Base-by-base conservation (phyloP, 768 basidiomycete species). In the Tricholoma sp. region DNA sequence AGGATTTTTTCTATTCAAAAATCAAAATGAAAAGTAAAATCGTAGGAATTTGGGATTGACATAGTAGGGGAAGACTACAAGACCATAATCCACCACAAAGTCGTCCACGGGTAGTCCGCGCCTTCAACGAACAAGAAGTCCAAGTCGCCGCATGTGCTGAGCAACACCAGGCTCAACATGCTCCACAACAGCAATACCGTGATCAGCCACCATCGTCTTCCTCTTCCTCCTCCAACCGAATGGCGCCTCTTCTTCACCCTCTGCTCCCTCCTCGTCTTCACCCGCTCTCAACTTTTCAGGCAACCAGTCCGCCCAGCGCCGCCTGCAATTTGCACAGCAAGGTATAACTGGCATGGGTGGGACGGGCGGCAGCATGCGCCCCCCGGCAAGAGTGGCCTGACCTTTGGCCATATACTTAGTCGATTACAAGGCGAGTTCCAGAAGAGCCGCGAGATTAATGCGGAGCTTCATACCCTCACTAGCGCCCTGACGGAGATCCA, bases 11-110 rank as follows among this genome's bases (percentile, higher is more conserved):
- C 6, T 7, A 32, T 8, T 4, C 3, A 29, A 29, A 29, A 31
- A 57, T 51, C 22, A 53, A 29, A 55, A 19, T 19, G 51, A 54
- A 58, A 62, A 56, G 61, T 12, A 22, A 46, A 2, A 1, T n/a
- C 2, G 1, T 56, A 96, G 94, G 95, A 98, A 86, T 98, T 97
- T 69, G 97, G 97, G 56, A 99, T 98, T 66, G 97, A 98, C 75
- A 99, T 99, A 60, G 91, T 97, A 54, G 91, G 92, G 60, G 97
- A 99, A 67, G 97, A 99, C 77, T 97, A 95, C 79, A 91, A 91
- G 73, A 95, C 92, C 2, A 94, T 98, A 57, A 87, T 98, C 50
- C 97, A 99, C 73, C 95, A 98, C 76, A 98, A 99, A 72, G 97
- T 98, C 54, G 94, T 9, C 94, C 96, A 4, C 89, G 92, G 27